phyloP scores from a whole-genome alignment of 1,284 basidiomycete species.

The Marasmius sp. region DNA sequence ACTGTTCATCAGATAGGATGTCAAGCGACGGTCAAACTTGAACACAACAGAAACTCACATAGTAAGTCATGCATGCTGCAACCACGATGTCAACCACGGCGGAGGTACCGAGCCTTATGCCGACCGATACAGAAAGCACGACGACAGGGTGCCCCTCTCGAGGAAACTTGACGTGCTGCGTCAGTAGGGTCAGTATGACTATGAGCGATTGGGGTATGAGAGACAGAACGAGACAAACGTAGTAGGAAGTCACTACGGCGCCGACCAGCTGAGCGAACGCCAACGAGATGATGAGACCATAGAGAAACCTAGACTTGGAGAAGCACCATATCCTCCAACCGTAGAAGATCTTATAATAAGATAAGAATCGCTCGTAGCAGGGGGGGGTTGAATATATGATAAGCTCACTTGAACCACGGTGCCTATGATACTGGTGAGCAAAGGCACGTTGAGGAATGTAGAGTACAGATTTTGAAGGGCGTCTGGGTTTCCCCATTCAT shows the following conservation, averaged over 20 bases:
- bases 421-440: neutral
- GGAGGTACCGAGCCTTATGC: slow-evolving; percentile 17
- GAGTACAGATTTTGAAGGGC: neutral
- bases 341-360: neutral
- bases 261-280: neutral
- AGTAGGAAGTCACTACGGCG: slow-evolving; percentile 2
- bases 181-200: too few relatives aligned
- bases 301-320: neutral
- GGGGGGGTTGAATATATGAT: neutral
- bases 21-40: neutral
- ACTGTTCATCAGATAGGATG: neutral
- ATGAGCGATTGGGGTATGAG: neutral
- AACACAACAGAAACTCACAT: slow-evolving; percentile 10
- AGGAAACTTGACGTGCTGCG: neutral
- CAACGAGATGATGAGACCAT: neutral
- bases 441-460: neutral
- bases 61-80: slow-evolving; percentile 22
- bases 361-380: neutral
- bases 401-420: neutral
- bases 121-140: neutral
- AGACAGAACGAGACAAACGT: slow-evolving; percentile 7
- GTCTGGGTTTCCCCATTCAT: slow-evolving; percentile 2
- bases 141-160: slow-evolving; percentile 1
- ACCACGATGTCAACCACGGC: slow-evolving; percentile 21
- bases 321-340: neutral